Evolutionary conservation across 805 yeast species (phyloP).

Genomic region (Myxozyma sirexii): DNA sequence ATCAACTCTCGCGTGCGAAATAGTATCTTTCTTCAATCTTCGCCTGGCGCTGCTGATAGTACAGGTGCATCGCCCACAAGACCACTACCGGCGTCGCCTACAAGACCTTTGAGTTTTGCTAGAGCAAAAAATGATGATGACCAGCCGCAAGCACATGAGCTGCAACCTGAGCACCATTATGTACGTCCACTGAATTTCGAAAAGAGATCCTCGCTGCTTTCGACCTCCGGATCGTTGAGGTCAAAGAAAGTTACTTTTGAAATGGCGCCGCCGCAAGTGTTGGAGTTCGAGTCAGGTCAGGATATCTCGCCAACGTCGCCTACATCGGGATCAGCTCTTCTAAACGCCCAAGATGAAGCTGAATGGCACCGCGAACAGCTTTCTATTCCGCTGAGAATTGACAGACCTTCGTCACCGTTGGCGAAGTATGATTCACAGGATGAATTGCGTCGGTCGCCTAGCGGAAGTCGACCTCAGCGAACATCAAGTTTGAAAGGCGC

Average conservation of each 20-base stretch:
- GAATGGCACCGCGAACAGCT: conserved; percentile 9
- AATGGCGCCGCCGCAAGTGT: conserved; percentile 32
- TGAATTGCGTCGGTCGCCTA: conserved; percentile 14
- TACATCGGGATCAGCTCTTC: background rate
- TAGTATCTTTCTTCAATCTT: conserved; percentile 21
- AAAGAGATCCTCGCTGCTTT: conserved; percentile 26
- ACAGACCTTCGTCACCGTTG: conserved; percentile 11
- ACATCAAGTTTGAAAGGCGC: conserved; percentile 6
- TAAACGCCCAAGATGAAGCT: background rate
- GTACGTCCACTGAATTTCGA: conserved; percentile 7
- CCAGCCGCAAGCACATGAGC: background rate
- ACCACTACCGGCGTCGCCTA: conserved; percentile 14
- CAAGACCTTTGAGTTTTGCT: conserved; percentile 2
- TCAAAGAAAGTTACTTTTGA: conserved; percentile 33
- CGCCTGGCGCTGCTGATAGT: background rate
- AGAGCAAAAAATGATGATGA: background rate
- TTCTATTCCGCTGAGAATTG: background rate
- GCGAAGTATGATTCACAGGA: conserved; percentile 13
- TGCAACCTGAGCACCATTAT: background rate
- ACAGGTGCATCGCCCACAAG: background rate
- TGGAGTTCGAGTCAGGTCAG: conserved; percentile 25
- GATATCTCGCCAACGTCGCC: conserved; percentile 11
- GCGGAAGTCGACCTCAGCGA: conserved; percentile 21
- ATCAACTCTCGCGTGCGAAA: conserved; percentile 12
- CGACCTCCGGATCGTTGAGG: conserved; percentile 24